Evolutionary conservation across 2,329 filamentous ascomycete genomes (phyloP), one percentile per base, ranked within the genome.

Genomic region (Pyricularia sp.): DNA sequence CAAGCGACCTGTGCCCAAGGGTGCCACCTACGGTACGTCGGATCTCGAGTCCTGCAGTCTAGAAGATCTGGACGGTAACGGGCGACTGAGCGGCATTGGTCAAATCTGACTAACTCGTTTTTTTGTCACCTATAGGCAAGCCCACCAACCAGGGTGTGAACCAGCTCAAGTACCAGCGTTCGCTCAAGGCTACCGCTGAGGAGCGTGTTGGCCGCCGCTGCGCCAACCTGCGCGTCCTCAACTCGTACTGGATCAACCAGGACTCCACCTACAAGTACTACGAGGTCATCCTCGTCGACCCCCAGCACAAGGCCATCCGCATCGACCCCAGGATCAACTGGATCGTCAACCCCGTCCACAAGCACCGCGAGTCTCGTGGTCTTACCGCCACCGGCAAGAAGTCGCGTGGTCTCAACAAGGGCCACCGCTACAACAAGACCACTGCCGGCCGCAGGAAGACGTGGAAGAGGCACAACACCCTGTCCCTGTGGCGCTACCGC

Each of bases 171-270:
- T 99, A 98, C 92, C 96, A 99, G 90, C 93, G 94, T 83, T 98
- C 95, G 76, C 94, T 98, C 82, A 92, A 91, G 84, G 88, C 94
- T 78, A 99, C 95, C 78, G 96, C 96, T 78, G 96, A 99, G 89
- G 95, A 99, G 91, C 95, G 95, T 92, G 94, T 99, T 81, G 95
- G 96, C 80, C 94, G 94, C 84, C 94, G 94, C 83, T 97, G 94
- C 88, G 93, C 94, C 85, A 99, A 99, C 87, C 86, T 99, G 83
- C 93, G 95, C 81, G 95, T 99, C 81, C 92, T 99, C 80, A 99
- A 99, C 92, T 98, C 94, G 74, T 99, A 99, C 94, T 99, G 96
- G 96, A 93, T 99, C 88, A 99, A 99, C 92, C 93, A 98, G 89
- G 95, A 99, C 88, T 97, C 94, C 72, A 99, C 95, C 85, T 99